phyloP scores from a whole-genome alignment of 2,329 filamentous ascomycete genomes.

The Apiospora phragmitis region DNA sequence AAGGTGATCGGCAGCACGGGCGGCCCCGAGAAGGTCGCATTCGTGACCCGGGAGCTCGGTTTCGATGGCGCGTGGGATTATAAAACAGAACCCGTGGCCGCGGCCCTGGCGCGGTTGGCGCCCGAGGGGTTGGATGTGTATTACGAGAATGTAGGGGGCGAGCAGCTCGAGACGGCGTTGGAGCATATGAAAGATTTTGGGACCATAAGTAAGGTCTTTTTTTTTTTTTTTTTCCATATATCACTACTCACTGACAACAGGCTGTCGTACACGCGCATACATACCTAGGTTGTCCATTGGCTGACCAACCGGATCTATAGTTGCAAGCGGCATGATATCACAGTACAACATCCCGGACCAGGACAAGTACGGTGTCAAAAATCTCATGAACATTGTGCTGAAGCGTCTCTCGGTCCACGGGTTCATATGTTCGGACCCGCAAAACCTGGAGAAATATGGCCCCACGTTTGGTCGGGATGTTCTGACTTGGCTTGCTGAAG shows the following conservation, averaged over 20 bases:
- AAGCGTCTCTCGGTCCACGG: slow-evolving; percentile 16
- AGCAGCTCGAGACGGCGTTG: slow-evolving; percentile 42
- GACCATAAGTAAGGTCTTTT: background rate
- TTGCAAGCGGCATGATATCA: slow-evolving; percentile 14
- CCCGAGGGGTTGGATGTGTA: slow-evolving; percentile 75
- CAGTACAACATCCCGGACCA: slow-evolving; percentile 14
- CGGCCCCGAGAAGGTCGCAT: slow-evolving; percentile 76
- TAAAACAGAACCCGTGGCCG: slow-evolving; percentile 73
- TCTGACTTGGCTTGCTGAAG: slow-evolving; percentile 10
- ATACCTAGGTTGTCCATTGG: background rate
- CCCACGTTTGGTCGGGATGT: background rate
- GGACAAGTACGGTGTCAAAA: slow-evolving; percentile 28
- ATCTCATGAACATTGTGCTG: slow-evolving; percentile 14
- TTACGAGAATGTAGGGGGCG: slow-evolving; percentile 55
- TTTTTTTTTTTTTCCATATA: no score
- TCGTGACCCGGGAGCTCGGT: slow-evolving; percentile 51
- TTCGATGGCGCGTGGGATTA: slow-evolving; percentile 76
- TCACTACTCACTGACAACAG: no score
- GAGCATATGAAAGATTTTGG: slow-evolving; percentile 17
- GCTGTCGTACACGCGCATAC: no score
- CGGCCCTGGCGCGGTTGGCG: slow-evolving; percentile 69
- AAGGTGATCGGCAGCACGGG: slow-evolving; percentile 80
- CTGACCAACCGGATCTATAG: background rate
- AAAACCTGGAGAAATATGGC: background rate
- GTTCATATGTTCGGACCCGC: slow-evolving; percentile 11